Evolutionary conservation across 148 eudicot species (phyloP), one percentile per base, ranked within the genome.

Genomic region (Tetragonia tetragonoides): DNA sequence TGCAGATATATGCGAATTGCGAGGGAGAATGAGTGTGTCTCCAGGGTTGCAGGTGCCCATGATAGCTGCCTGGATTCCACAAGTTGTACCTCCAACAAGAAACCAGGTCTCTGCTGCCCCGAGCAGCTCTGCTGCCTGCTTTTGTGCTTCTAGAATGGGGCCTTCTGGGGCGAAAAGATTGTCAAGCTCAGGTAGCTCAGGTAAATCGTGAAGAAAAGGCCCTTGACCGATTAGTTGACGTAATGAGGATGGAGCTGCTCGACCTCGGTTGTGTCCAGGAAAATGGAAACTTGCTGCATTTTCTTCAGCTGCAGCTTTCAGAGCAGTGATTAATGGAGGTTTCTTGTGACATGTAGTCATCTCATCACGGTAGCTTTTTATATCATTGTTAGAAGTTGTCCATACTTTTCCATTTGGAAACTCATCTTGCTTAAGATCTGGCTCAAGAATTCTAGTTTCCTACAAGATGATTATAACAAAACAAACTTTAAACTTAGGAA

Each of bases 11-110:
- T 93, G 98, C 44, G 84, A 85, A 81, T 94, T 94, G 37, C 98
- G 87, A 38, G 98, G 92, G 41, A 94, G 90, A 81, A 93, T 83
- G 59, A 93, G 73, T n/a, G 79, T 83, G 76, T 93, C 93, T 65
- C 95, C 95, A 10, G 95, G 95, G 34, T 80, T 86, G 81, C 97
- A 93, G 65, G 91, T 89, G 39, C 87, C 93, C 95, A 93, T 89
- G 68, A 93, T 79, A 21, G 97, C 88, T 40, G 95, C 90, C 54
- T 89, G 93, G 63, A 91, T 80, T 70, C 98, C 98, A 84, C 98
- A 89, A 11, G 97, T 94, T 51, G 93, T 90, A 72, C 98, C 98
- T n/a, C 98, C 97, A 47, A 92, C 94, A 77, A 94, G 91, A 82
- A 92, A 94, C 97, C 95, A 94, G 11, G 95, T 91, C 76, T 93